A percentile compares a stretch with the other conserved stretches of the same genome.
phyloP scores from a whole-genome alignment of 169 alveolate species.

The Cryptosporidium parvum region DNA sequence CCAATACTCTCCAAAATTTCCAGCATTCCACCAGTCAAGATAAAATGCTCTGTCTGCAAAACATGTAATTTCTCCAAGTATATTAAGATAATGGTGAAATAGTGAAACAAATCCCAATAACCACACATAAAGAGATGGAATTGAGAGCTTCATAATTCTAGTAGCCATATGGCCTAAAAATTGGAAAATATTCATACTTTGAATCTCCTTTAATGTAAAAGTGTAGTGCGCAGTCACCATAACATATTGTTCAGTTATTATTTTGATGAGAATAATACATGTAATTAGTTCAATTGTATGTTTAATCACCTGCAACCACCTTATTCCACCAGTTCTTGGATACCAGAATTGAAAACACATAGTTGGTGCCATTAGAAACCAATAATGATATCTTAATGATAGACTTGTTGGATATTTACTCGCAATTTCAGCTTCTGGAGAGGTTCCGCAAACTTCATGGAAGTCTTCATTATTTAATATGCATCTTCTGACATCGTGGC shows the following conservation, averaged over 20 bases:
- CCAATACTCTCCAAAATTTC: constrained; percentile 93
- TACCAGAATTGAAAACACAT: constrained; percentile 90
- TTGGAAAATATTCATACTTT: constrained; percentile 77
- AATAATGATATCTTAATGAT: constrained; percentile 83
- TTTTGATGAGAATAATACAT: constrained; percentile 82
- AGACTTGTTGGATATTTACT: constrained; percentile 88
- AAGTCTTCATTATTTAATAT: constrained; percentile 77
- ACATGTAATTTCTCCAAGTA: constrained; percentile 92
- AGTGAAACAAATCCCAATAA: constrained; percentile 88
- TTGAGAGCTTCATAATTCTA: constrained; percentile 86
- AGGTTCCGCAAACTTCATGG: constrained; percentile 76
- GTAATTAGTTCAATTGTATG: constrained; percentile 81
- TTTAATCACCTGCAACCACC: constrained; percentile 82
- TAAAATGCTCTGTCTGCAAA: constrained; percentile 95
- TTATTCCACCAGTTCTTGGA: constrained; percentile 86
- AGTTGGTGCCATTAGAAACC: constrained; percentile 92
- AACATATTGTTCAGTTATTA: constrained; percentile 89
- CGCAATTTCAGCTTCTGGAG: constrained; percentile 85
- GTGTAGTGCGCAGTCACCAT: constrained; percentile 87
- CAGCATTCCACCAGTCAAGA: constrained; percentile 96
- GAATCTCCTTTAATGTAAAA: constrained; percentile 88
- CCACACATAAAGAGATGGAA: constrained; percentile 94
- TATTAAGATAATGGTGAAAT: constrained; percentile 93
- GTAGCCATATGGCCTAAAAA: constrained; percentile 78
- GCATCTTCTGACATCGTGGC: constrained; percentile 89